Base-by-base conservation (phyloP, 2,329 filamentous ascomycete genomes). In the Penicillium griseofulvum region DNA sequence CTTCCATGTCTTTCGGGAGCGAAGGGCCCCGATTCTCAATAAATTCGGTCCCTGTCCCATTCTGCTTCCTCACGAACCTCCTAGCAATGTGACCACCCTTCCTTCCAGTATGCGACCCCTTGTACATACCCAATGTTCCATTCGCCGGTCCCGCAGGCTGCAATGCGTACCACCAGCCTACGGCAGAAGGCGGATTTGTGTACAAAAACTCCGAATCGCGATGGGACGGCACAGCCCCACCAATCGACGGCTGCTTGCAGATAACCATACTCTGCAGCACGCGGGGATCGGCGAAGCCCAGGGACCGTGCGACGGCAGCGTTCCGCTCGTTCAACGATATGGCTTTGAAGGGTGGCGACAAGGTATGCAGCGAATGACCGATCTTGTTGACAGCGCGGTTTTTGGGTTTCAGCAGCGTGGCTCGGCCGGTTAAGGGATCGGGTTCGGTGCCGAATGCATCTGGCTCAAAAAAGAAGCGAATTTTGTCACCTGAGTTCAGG, bases 391-490 rank as follows among this genome's bases (percentile, higher is more conserved):
- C 89, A 52, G 94, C 90, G 51, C 81, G 83, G 59, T 88, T 80
- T 73, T 96, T 96, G 37, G 92, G 90, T 65, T 92, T 91, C 11
- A 77, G 78, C 4, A 97, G 83, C 1, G 78, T 75, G 37, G 89
- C 87, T 0, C 73, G 71, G 0, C 75, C 67, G 10, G 78, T 63
- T 66, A 87, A 80, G 1, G 66, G 60, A 54, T 65, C 61, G 0
- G 65, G 62, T 2, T 62, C 46, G 1, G 65, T 41, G 28, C 63
- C 61, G 72, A 97, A 93, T 60, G 93, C 93, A 74, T 94, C 92
- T 74, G 96, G 91, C 75, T 97, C 93, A 74, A 97, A 95, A 82
- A 97, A 97, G 82, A 95, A 97, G 55, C 91, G 88, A 57, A 97
- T 80, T 76, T 97, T 92, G 80, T 97, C 90, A 58, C 91, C 91